Percentiles rank a stretch among this genome's conserved stretches.
Conservation (phyloP, 2,329 filamentous ascomycete genomes). For the Chaetomiaceae sp. region DNA sequence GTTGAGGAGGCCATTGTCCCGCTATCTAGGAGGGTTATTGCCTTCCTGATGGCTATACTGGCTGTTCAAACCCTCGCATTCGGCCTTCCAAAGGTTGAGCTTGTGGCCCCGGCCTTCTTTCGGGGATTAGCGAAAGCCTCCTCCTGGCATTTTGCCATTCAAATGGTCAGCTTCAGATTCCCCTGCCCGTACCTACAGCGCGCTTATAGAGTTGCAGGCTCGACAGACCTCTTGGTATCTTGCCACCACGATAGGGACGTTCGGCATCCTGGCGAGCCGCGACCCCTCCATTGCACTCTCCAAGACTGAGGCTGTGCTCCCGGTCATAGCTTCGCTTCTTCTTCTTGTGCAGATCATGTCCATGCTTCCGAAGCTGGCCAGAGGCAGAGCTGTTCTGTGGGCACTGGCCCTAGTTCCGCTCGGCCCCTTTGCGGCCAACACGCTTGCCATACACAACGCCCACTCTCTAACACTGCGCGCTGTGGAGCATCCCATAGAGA, state of each 20-base stretch:
- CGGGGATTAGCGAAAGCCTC: conserved; percentile 29
- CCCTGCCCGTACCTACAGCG: background rate
- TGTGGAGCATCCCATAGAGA: conserved; percentile 32
- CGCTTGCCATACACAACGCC: conserved; percentile 21
- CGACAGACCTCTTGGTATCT: conserved; percentile 29
- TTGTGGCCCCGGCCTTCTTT: conserved; percentile 14
- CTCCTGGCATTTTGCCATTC: conserved; percentile 32
- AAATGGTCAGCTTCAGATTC: conserved; percentile 24
- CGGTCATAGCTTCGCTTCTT: conserved; percentile 27
- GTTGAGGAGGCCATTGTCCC: conserved; percentile 23
- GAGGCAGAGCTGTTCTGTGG: conserved; percentile 28
- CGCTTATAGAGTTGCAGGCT: conserved; percentile 22
- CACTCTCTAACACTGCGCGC: conserved; percentile 8
- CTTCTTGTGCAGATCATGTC: conserved; percentile 29
- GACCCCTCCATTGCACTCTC: conserved; percentile 27
- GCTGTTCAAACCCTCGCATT: conserved; percentile 19
- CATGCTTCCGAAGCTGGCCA: conserved; percentile 29
- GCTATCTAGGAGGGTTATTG: conserved; percentile 22
- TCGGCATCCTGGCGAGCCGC: conserved; percentile 28
- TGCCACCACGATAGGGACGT: conserved; percentile 28
- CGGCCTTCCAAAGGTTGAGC: conserved; percentile 21
- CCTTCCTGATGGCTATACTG: conserved; percentile 18
- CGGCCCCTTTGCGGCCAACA: conserved; percentile 28
- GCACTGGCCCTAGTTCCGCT: conserved; percentile 27
- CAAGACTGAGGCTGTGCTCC: conserved; percentile 23